Conservation (phyloP, 495 filamentous ascomycete genomes). For the Hypomontagnella submonticulosa region DNA sequence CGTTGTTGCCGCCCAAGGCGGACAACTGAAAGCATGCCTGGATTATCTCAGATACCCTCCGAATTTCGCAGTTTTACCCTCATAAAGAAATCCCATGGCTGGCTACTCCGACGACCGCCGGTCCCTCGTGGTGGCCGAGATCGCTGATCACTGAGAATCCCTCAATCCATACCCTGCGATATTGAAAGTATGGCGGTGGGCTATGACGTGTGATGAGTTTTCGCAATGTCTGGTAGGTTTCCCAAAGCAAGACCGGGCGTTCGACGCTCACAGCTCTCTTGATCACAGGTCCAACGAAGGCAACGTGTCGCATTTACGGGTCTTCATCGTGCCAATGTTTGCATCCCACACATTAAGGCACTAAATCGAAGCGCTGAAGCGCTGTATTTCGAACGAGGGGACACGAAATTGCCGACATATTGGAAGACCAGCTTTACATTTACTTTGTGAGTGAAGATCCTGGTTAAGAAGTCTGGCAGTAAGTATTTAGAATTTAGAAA, state of each 20-base stretch:
- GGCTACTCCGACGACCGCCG: not conserved
- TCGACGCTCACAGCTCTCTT: not conserved
- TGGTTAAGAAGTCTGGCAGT: no score
- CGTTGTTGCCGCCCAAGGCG: conserved; percentile 1
- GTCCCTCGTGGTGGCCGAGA: conserved; percentile 18
- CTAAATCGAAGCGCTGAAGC: no score
- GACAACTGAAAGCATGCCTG: no score
- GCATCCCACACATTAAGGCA: no score
- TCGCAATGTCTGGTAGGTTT: not conserved
- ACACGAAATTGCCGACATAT: no score
- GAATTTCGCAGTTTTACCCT: conserved; percentile 25
- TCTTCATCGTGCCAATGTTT: conserved; percentile 4
- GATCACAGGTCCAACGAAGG: not conserved
- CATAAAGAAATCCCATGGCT: conserved; percentile 7
- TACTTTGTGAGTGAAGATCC: no score
- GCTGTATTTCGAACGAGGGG: no score
- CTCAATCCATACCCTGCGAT: conserved; percentile 11
- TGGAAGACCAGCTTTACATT: no score
- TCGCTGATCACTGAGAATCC: conserved; percentile 27
- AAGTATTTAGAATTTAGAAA: no score
- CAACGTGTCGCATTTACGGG: not conserved
- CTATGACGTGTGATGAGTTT: conserved; percentile 2
- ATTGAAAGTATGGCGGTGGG: conserved; percentile 1
- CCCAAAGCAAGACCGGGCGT: not conserved
- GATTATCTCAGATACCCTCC: conserved; percentile 16